Evolutionary conservation across 345 rosid species (phyloP).

Genomic region (Brassica incana): DNA sequence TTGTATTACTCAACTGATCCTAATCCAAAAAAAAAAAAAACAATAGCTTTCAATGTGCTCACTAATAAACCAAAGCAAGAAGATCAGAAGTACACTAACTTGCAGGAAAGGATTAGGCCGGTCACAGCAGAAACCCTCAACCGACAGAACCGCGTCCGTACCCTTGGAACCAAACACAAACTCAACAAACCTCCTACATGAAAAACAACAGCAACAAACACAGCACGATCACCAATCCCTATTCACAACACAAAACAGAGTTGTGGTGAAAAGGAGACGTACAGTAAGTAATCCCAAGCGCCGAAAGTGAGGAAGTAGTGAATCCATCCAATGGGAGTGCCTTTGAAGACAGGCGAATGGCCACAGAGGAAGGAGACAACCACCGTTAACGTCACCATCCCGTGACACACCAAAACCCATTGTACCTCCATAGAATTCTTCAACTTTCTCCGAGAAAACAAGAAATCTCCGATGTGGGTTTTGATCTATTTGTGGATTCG

Average conservation of each 20-base stretch:
- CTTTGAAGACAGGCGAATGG: constrained; percentile 88
- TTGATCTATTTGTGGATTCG: neutral
- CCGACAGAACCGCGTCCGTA: constrained; percentile 50
- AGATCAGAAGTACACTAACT: constrained; percentile 43
- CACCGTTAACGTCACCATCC: constrained; percentile 58
- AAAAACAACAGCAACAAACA: neutral
- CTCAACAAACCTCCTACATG: constrained; percentile 58
- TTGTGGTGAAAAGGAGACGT: neutral
- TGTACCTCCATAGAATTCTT: constrained; percentile 47
- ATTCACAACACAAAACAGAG: neutral
- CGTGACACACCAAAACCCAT: constrained; percentile 72
- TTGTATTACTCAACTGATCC: neutral
- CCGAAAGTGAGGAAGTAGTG: constrained; percentile 87
- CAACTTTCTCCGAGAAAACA: neutral
- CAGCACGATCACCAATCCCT: constrained; percentile 11
- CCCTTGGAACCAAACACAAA: constrained; percentile 65
- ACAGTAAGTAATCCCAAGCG: constrained; percentile 85
- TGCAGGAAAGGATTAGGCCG: constrained; percentile 87
- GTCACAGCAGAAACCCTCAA: constrained; percentile 73
- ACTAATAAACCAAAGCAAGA: neutral
- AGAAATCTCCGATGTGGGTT: neutral
- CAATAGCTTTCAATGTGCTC: neutral
- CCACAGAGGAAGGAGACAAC: constrained; percentile 88
- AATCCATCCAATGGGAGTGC: constrained; percentile 68
- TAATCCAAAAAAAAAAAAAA: neutral